Conservation (phyloP, 2,329 filamentous ascomycete species). For the Pseudocercospora crystallina region DNA sequence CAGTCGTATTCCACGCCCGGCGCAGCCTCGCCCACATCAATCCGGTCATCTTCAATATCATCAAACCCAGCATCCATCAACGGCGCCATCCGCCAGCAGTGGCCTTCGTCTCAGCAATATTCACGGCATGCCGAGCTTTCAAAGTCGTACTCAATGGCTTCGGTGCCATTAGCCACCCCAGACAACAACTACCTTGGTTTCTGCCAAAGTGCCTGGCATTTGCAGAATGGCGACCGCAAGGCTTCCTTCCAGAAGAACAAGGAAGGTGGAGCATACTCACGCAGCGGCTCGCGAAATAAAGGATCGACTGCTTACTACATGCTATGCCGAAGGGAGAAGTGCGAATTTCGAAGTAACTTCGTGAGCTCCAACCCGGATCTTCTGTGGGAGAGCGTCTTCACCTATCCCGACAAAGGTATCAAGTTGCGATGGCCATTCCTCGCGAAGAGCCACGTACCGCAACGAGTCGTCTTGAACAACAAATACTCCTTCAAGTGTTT, state of each 20-base stretch:
- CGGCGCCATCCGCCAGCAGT: too few species aligned
- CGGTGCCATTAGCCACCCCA: conserved; percentile 24
- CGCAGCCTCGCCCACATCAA: too few species aligned
- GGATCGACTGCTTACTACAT: conserved; percentile 28
- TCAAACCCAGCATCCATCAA: too few species aligned
- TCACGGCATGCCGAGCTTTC: background rate
- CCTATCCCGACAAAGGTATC: conserved; percentile 33
- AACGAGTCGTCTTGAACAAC: conserved; percentile 28
- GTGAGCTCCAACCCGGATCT: conserved; percentile 29
- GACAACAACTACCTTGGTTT: conserved; percentile 39
- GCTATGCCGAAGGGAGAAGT: conserved; percentile 43
- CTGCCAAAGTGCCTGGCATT: conserved; percentile 47
- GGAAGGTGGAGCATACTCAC: conserved; percentile 15
- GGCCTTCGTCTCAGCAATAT: too few species aligned
- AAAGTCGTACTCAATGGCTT: background rate
- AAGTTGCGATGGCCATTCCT: conserved; percentile 50
- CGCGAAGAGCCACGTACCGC: conserved; percentile 46
- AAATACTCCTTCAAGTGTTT: conserved; percentile 43
- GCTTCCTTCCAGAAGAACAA: conserved; percentile 30
- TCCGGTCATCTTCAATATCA: too few species aligned
- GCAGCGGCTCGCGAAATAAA: conserved; percentile 1
- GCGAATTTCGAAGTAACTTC: conserved; percentile 44
- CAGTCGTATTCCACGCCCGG: too few species aligned
- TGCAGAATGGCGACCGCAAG: conserved; percentile 34
- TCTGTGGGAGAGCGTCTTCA: conserved; percentile 26